Evolutionary conservation across 768 basidiomycete genomes (phyloP), one percentile per base, ranked within the genome.

Genomic region (Pleurotus salmoneostramineus): DNA sequence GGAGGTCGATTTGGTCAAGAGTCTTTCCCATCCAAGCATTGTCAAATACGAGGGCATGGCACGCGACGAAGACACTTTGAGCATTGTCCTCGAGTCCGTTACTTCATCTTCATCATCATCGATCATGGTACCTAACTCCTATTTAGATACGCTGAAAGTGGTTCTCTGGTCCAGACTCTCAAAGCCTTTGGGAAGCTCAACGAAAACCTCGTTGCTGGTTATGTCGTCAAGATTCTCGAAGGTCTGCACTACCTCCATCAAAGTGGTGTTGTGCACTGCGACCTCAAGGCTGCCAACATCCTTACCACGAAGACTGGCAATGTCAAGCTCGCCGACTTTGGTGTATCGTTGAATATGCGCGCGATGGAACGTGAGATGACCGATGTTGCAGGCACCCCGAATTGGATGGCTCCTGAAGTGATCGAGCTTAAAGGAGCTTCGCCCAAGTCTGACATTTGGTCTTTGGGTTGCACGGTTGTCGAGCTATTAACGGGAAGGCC

Each of bases 341-440:
- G 96, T 47, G 96, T 98, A 11, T 98, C 95, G 21, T 86, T 98
- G 60, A 97, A 96, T 70, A 81, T 98, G 65, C 86, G 92, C 48
- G 94, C 94, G 0, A 86, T 98, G 82, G 89, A 89, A 64, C 80
- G 84, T 27, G 89, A 92, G 66, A 87, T 84, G 63, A 88, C 91
- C 68, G 91, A 90, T 64, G 89, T 93, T 31, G 88, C 91, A 6
- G 96, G 96, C 7, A 99, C 96, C 7, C 96, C 96, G 11, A 96
- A 98, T 66, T 99, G 96, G 96, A 98, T 99, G 95, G 95, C 95
- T 8, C 96, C 96, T 2, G 96, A 99, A 72, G 92, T 98, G 51
- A 98, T 99, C 61, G 89, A 94, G 68, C 82, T 98, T 56, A 90
- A 94, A 69, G 95, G 95, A 3, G 92, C 96, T 6, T 89, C 91